Base-by-base conservation (phyloP, 176 grass and related monocot species). In the Avena eriantha region DNA sequence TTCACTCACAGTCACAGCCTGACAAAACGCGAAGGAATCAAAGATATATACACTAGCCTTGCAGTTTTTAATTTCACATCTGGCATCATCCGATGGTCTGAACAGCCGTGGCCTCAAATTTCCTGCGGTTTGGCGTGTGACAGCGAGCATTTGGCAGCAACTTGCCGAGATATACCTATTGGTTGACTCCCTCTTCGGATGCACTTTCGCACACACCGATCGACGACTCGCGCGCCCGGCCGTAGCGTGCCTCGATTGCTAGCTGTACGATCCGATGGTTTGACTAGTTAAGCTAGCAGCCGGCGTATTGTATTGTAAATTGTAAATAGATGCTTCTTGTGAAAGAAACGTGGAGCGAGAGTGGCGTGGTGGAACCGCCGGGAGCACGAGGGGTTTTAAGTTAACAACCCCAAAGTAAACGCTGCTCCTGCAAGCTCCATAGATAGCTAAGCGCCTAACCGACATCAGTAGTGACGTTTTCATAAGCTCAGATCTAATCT, bases 351-450 rank as follows among this genome's bases (percentile, higher is more conserved):
- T 16, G 18, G 51, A 35, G 85, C 15, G 23, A 4, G 17, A 19
- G 23, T 68, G 31, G 29, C 64, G 7, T 78, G 18, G 3, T 22
- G 34, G 63, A 10, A 18, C 66, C 54, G 5, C 16, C 51, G 41
- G 41, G 53, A 48, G 61, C 79, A 51, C 43, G 84, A 87, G 65
- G 82, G 10, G 14, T 53, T 31, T 79, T 41, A 39, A 36, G n/a
- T n/a, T 36, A 79, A 72, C 47, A 66, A 73, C 45, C 43, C 79
- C 8, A 60, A 60, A 79, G 80, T 90, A 83, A 90, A 79, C 80
- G 73, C 18, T 63, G 54, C 64, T 66, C 29, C 64, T 67, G 64
- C 15, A 18, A 18, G 29, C 15, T 34, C 29, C 55, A 33, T 23
- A 4, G 55, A 41, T 55, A 41, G 6, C 9, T 47, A 86, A 78